Evolutionary conservation across 1,284 basidiomycete genomes (phyloP).

Genomic region (Papiliotrema nemorosa): DNA sequence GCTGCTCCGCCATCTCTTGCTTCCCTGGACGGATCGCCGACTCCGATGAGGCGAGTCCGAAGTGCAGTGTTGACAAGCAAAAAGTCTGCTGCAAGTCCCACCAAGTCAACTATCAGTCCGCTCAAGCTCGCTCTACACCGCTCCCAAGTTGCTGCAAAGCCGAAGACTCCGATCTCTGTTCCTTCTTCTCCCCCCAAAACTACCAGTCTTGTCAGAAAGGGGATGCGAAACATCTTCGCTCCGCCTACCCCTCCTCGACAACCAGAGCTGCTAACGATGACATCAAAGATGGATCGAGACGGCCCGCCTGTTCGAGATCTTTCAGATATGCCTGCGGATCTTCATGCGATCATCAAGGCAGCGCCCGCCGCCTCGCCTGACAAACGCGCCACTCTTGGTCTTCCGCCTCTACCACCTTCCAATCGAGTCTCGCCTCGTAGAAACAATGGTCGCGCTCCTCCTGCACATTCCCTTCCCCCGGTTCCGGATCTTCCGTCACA

Average conservation of each 20-base stretch:
- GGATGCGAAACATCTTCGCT: conserved; percentile 39
- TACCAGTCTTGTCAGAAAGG: conserved; percentile 31
- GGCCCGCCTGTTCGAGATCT: conserved; percentile 1
- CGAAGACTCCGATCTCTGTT: neutral
- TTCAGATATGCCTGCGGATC: conserved; percentile 24
- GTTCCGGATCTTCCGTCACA: conserved; percentile 12
- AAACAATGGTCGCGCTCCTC: conserved; percentile 6
- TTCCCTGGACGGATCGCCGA: conserved; percentile 28
- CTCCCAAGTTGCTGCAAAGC: conserved; percentile 13
- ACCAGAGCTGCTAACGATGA: neutral
- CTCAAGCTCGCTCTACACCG: conserved; percentile 33
- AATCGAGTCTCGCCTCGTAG: conserved; percentile 18
- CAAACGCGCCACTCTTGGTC: conserved; percentile 9
- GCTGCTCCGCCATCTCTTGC: conserved; percentile 15
- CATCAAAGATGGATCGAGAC: neutral
- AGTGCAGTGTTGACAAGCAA: conserved; percentile 23
- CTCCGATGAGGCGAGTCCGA: conserved; percentile 25
- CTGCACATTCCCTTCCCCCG: conserved; percentile 15
- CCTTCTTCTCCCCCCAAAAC: conserved; percentile 6
- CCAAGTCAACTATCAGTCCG: conserved; percentile 15
- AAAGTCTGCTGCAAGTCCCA: conserved; percentile 11
- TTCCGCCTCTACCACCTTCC: conserved; percentile 17
- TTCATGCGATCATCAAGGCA: conserved; percentile 18
- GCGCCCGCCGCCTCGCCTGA: no score
- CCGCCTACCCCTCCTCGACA: conserved; percentile 26